A percentile compares a stretch with the other conserved stretches of the same genome.
Evolutionary conservation across 805 yeast species (phyloP).

Genomic region (Pichia cabralensis): DNA sequence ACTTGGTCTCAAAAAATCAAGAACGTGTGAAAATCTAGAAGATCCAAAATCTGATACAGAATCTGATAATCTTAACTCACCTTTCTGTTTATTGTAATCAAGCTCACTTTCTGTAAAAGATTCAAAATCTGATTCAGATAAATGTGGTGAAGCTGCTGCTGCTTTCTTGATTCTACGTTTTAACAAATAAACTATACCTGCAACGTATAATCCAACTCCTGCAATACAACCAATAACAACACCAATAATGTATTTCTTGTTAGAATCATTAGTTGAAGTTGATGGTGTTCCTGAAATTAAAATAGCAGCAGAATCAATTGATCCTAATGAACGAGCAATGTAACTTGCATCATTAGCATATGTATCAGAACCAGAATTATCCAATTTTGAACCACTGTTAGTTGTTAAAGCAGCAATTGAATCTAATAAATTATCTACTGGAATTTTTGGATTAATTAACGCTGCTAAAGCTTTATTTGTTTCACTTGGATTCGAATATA

Average conservation of each 20-base stretch:
- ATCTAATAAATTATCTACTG: slow-evolving; percentile 36
- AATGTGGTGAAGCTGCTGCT: not conserved
- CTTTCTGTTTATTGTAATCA: slow-evolving; percentile 2
- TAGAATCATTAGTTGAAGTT: slow-evolving; percentile 5
- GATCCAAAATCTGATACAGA: not conserved
- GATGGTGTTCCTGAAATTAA: slow-evolving; percentile 9
- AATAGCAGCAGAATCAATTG: slow-evolving; percentile 18
- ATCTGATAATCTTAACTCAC: slow-evolving; percentile 9
- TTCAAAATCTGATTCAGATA: not conserved
- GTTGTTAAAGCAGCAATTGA: slow-evolving; percentile 3
- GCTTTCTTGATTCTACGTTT: slow-evolving; percentile 7
- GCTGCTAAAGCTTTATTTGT: slow-evolving; percentile 49
- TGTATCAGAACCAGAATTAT: slow-evolving; percentile 6
- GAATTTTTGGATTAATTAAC: slow-evolving; percentile 66
- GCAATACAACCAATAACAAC: slow-evolving; percentile 74
- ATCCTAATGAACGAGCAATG: slow-evolving; percentile 15
- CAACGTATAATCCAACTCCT: slow-evolving; percentile 53
- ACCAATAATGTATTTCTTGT: slow-evolving; percentile 47
- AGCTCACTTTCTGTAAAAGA: slow-evolving; percentile 1
- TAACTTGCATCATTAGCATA: slow-evolving; percentile 5
- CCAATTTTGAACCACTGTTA: not conserved
- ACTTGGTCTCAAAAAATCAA: too few relatives aligned
- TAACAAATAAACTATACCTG: slow-evolving; percentile 6
- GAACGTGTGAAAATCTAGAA: too few relatives aligned
- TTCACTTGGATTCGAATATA: slow-evolving; percentile 51